Base-by-base conservation (phyloP, 148 eudicot species). In the Cornus controversa region DNA sequence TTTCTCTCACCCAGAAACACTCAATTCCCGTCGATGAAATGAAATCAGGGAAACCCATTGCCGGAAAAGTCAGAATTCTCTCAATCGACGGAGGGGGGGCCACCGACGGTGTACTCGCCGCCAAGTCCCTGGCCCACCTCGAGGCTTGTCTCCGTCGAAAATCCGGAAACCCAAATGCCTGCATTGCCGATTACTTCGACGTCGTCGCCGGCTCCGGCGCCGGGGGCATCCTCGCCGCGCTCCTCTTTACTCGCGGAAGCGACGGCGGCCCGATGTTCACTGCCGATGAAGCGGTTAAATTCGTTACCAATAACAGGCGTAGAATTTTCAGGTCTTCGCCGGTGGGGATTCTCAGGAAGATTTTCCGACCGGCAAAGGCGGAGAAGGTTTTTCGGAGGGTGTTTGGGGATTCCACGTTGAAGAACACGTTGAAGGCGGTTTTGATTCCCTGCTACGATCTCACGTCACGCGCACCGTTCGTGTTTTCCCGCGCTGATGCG, bases 401-500 rank as follows among this genome's bases (percentile, higher is more conserved):
- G 53, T 87, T 87, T 7, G 82, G 80, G 7, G 85, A 78, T 7
- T 24, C 60, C 47, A 84, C 87, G 18, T 73, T 87, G 70, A 84
- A 80, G 40, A 83, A 87, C 71, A 86, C 87, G 53, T 22, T 82
- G 34, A 84, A 87, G 75, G 78, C 87, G 6, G 87, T 87, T 67
- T 29, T 87, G 75, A 82, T 87, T 0, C 89, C 89, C 11, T 87
- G 89, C 31, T 82, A 84, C 63, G 89, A 87, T 24, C 80, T 87
- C 53, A 54, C 37, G 54, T 79, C 80, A 3, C 60, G 80, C 2
- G 84, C 84, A 28, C 78, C 89, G 14, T 82, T 87, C 28, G 69
- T 87, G 54, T 87, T 87, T 45, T 87, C 89, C 2, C 80, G 89
- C 50, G 87, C 85, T 36, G 89, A 87, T 26, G 89, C 87, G 3